Percentiles rank a stretch among this genome's conserved stretches.
Conservation (phyloP, 2,329 filamentous ascomycete genomes). For the Xenosphaeropsis pyriputrescens region DNA sequence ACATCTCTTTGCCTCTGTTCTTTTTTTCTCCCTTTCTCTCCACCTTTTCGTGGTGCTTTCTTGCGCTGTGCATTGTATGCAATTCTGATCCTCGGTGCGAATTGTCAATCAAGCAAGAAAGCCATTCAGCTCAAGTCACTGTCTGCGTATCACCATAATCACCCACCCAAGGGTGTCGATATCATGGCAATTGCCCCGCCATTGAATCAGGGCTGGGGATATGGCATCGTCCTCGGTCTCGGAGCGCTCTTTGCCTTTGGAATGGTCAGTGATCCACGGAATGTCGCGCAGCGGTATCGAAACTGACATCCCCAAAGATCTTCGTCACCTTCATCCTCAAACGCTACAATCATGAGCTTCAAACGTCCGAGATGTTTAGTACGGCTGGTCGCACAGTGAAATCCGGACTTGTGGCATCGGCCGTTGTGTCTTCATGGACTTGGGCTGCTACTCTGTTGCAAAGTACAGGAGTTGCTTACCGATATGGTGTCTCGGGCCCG, state of each 20-base stretch:
- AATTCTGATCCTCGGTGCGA: too few species aligned
- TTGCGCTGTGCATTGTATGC: too few species aligned
- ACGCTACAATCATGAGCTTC: slow-evolving; percentile 58
- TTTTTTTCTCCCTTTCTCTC: too few species aligned
- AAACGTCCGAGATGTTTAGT: slow-evolving; percentile 87
- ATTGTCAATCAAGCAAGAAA: too few species aligned
- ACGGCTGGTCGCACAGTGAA: slow-evolving; percentile 83
- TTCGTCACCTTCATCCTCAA: slow-evolving; percentile 20
- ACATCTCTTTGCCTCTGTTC: too few species aligned
- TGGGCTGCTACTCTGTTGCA: slow-evolving; percentile 80
- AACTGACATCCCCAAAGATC: slow-evolving; percentile 8
- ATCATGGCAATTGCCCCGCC: slow-evolving; percentile 16
- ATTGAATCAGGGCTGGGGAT: slow-evolving; percentile 32
- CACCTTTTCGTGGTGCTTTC: too few species aligned
- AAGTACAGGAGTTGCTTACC: slow-evolving; percentile 68
- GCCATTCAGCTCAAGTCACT: too few species aligned
- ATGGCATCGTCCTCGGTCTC: slow-evolving; percentile 45
- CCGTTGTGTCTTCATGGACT: slow-evolving; percentile 88
- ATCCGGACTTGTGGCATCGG: slow-evolving; percentile 73
- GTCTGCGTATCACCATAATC: too few species aligned
- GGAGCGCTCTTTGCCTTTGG: slow-evolving; percentile 47
- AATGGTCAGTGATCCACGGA: slow-evolving; percentile 31
- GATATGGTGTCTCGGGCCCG: slow-evolving; percentile 54
- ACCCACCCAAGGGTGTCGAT: too few species aligned
- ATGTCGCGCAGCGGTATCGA: not conserved